These are phyloP conservation scores for Chimonanthus salicifolius DNA, from an alignment of 164 flowering plant species.

Conservation along the genomic window DNA sequence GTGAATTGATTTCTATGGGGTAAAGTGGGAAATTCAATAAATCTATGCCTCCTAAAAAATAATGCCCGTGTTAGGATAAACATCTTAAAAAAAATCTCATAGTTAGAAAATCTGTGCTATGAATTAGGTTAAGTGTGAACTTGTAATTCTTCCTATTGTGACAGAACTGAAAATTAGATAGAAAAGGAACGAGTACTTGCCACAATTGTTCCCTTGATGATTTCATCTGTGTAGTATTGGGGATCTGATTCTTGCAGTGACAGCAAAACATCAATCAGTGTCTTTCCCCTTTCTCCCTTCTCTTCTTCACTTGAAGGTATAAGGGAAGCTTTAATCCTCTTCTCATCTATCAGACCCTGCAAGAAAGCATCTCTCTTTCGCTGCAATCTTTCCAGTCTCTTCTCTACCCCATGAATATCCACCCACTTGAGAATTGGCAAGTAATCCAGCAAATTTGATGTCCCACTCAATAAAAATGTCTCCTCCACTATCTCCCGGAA, in stretches of 20 bases:
- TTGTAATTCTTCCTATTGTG: too few species aligned
- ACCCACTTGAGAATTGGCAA: conserved; percentile 25
- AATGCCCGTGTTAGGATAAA: too few species aligned
- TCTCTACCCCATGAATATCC: conserved; percentile 16
- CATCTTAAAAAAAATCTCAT: too few species aligned
- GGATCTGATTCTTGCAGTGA: conserved; percentile 32
- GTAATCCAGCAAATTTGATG: conserved; percentile 18
- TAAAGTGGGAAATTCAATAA: too few species aligned
- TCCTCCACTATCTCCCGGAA: conserved; percentile 16
- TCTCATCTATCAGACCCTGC: conserved; percentile 22
- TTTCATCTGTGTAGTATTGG: conserved; percentile 22
- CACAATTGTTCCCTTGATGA: conserved; percentile 27
- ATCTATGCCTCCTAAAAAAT: too few species aligned
- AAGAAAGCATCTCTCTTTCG: conserved; percentile 17
- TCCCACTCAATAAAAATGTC: conserved; percentile 6
- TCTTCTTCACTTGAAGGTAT: neutral
- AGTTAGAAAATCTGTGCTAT: too few species aligned
- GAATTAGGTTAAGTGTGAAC: too few species aligned
- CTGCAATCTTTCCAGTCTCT: conserved; percentile 14
- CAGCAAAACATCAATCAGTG: conserved; percentile 21
- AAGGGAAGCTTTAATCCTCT: neutral
- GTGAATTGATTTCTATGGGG: too few species aligned
- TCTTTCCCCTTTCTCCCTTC: neutral
- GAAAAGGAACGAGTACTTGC: conserved; percentile 5
- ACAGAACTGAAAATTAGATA: too few species aligned